Percentiles rank a stretch among this genome's conserved stretches.
Conservation (phyloP, 1,139 yeast species). For the Hemisphaericaspora xylanilytica region DNA sequence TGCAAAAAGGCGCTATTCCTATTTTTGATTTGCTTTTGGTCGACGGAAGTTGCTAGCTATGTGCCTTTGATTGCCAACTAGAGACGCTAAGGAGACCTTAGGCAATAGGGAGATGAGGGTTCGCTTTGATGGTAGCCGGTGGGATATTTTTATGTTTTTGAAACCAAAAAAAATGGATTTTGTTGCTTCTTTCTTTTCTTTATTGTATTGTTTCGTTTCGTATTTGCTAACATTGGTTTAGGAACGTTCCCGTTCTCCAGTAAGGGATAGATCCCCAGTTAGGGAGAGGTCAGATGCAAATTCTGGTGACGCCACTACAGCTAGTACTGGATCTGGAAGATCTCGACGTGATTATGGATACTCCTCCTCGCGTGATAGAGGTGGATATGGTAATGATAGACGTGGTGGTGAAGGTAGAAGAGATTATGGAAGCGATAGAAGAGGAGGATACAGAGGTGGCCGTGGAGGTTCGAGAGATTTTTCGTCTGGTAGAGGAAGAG, state of each 20-base stretch:
- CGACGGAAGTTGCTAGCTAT: background rate
- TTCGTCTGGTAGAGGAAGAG: slow-evolving; percentile 15
- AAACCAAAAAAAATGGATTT: background rate
- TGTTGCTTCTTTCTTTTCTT: slow-evolving; percentile 6
- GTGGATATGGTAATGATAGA: slow-evolving; percentile 15
- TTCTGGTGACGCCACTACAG: slow-evolving; percentile 13
- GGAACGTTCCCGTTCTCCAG: slow-evolving; percentile 43
- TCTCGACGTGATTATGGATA: slow-evolving; percentile 23
- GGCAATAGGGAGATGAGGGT: background rate
- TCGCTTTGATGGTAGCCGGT: background rate
- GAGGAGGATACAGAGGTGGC: slow-evolving; percentile 18
- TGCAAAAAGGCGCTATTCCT: background rate
- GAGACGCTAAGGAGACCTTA: background rate
- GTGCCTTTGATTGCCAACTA: background rate
- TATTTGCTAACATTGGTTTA: slow-evolving; percentile 24
- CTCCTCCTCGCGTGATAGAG: slow-evolving; percentile 14
- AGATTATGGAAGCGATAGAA: slow-evolving; percentile 25
- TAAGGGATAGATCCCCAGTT: slow-evolving; percentile 30
- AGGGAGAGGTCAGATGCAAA: slow-evolving; percentile 42
- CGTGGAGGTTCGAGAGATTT: slow-evolving; percentile 12
- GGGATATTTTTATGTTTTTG: too few relatives aligned
- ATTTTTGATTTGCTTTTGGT: background rate
- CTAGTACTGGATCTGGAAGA: slow-evolving; percentile 14
- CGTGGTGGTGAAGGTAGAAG: slow-evolving; percentile 21
- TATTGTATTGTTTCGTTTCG: slow-evolving; percentile 4